A percentile compares a stretch with the other conserved stretches of the same genome.
These are phyloP conservation scores for Ogataea populi-albae DNA, from an alignment of 805 yeast species.

Conservation along the genomic window DNA sequence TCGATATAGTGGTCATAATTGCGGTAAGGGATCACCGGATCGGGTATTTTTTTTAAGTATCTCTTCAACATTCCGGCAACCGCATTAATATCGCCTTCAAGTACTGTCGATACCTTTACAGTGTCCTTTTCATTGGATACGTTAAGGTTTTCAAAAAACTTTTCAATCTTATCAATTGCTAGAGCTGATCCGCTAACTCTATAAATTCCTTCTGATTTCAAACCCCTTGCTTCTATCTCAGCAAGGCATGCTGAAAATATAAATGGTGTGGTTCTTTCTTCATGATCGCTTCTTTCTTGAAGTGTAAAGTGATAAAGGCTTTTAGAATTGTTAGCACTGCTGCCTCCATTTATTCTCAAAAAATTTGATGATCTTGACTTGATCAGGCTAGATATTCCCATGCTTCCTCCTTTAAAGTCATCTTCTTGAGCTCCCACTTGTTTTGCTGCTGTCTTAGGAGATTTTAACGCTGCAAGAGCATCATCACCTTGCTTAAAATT, in stretches of 20 bases:
- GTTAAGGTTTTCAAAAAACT: conserved; percentile 32
- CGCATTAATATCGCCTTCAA: conserved; percentile 71
- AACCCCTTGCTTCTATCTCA: conserved; percentile 76
- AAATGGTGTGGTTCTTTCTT: conserved; percentile 62
- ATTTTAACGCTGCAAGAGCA: conserved; percentile 8
- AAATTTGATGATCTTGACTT: conserved; percentile 49
- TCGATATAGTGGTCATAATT: conserved; percentile 65
- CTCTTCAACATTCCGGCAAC: conserved; percentile 84
- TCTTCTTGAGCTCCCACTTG: conserved; percentile 8
- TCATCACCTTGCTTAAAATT: conserved; percentile 31
- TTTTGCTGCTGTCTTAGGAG: not conserved
- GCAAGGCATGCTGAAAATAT: conserved; percentile 67
- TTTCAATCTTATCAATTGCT: conserved; percentile 47
- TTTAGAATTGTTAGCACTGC: conserved; percentile 14
- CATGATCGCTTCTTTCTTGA: conserved; percentile 60
- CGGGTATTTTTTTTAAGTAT: conserved; percentile 78
- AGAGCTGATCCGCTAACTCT: conserved; percentile 83
- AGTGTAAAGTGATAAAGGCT: conserved; percentile 50
- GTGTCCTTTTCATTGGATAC: conserved; percentile 34
- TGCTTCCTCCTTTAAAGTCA: conserved; percentile 8
- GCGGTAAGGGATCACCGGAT: conserved; percentile 74
- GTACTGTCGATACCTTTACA: conserved; percentile 13
- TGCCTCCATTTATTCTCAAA: conserved; percentile 24
- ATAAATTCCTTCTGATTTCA: conserved; percentile 78
- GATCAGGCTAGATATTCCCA: conserved; percentile 27